phyloP scores from a whole-genome alignment of 2,329 filamentous ascomycete species.

The Plenodomus tracheiphilus region DNA sequence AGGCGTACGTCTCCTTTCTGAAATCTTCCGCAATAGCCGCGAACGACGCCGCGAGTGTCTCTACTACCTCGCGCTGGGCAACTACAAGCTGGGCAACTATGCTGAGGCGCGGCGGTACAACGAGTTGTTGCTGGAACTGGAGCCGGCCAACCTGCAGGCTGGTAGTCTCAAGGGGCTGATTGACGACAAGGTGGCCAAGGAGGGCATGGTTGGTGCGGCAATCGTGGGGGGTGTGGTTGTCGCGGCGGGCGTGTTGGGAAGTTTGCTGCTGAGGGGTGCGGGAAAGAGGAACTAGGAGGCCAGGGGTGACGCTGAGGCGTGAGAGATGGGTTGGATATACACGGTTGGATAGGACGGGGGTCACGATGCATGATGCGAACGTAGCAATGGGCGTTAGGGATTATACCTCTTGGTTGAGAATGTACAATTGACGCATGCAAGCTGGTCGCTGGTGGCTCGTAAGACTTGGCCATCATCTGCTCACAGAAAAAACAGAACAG shows the following conservation, averaged over 20 bases:
- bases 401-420: slow-evolving; percentile 20
- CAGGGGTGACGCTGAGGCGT: too few relatives aligned
- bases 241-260: slow-evolving; percentile 89
- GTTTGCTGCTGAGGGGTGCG: slow-evolving; percentile 75
- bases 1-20: slow-evolving; percentile 88
- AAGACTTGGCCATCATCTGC: too few relatives aligned
- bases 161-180: slow-evolving; percentile 83
- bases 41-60: slow-evolving; percentile 96
- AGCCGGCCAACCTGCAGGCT: slow-evolving; percentile 89
- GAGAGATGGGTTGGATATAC: too few relatives aligned
- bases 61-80: slow-evolving; percentile 95
- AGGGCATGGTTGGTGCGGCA: slow-evolving; percentile 90
- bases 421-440: neutral
- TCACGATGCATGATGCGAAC: neutral
- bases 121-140: slow-evolving; percentile 85
- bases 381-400: neutral
- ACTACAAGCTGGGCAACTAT: slow-evolving; percentile 98
- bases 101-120: slow-evolving; percentile 94
- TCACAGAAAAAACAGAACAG: too few relatives aligned
- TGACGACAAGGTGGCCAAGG: slow-evolving; percentile 93
- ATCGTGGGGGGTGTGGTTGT: slow-evolving; percentile 93
- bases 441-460: neutral
- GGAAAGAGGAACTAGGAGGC: slow-evolving; percentile 54
- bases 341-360: neutral
- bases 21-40: slow-evolving; percentile 92